Conservation (phyloP, 2,329 filamentous ascomycete genomes). For the Rutstroemia sp. region DNA sequence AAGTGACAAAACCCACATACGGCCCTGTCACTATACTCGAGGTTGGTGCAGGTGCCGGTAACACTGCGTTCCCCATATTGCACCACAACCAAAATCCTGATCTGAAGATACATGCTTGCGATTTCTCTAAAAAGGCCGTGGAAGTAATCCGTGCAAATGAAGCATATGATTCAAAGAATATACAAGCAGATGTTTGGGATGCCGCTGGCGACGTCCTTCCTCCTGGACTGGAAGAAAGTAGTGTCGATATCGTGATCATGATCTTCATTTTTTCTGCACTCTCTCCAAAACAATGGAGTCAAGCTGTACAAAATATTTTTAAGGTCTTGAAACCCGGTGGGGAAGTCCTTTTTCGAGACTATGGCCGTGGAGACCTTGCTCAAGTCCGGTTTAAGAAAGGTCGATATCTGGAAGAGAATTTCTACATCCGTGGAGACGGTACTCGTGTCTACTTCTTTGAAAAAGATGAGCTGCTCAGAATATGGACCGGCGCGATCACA, state of each 20-base stretch:
- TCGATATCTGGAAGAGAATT: constrained; percentile 90
- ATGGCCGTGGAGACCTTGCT: constrained; percentile 88
- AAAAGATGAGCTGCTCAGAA: constrained; percentile 66
- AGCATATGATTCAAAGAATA: constrained; percentile 62
- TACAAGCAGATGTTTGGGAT: constrained; percentile 95
- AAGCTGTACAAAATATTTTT: constrained; percentile 74
- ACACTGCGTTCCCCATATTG: constrained; percentile 90
- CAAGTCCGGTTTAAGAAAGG: constrained; percentile 97
- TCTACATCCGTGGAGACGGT: constrained; percentile 91
- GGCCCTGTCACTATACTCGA: constrained; percentile 71
- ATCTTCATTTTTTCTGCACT: constrained; percentile 97
- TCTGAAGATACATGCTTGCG: constrained; percentile 84
- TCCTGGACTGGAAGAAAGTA: constrained; percentile 66
- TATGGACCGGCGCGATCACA: constrained; percentile 56
- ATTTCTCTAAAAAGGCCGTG: constrained; percentile 93
- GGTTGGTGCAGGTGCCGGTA: constrained; percentile 90
- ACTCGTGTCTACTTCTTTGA: constrained; percentile 98
- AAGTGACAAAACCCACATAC: constrained; percentile 63
- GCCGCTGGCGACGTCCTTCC: constrained; percentile 67
- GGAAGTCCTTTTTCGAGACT: constrained; percentile 92
- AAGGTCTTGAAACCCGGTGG: constrained; percentile 84
- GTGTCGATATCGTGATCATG: constrained; percentile 85
- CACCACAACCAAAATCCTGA: constrained; percentile 74
- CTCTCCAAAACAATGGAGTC: constrained; percentile 74
- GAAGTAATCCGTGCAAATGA: constrained; percentile 81